Percentiles rank a stretch among this genome's conserved stretches.
Conservation (phyloP, 2,329 filamentous ascomycete species). For the Nigrospora oryzae region DNA sequence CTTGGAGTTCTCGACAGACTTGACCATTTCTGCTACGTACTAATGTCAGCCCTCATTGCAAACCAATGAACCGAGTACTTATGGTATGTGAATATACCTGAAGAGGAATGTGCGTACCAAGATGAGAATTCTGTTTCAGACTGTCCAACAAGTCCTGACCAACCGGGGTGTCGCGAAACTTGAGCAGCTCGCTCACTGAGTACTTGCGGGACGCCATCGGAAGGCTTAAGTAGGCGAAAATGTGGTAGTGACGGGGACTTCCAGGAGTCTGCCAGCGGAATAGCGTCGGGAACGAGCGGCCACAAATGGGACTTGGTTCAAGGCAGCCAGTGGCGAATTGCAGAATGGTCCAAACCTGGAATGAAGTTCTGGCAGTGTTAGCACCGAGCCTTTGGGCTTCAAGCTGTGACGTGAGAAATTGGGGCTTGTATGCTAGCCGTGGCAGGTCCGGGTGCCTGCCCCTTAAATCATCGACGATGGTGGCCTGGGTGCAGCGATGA, state of each 20-base stretch:
- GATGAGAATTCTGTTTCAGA: slow-evolving; percentile 23
- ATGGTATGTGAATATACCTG: slow-evolving; percentile 1
- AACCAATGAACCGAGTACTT: background rate
- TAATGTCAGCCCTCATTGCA: background rate
- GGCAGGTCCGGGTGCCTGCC: background rate
- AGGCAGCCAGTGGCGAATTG: slow-evolving; percentile 11
- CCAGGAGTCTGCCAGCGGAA: slow-evolving; percentile 27
- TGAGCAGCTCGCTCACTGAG: slow-evolving; percentile 34
- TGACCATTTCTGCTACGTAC: slow-evolving; percentile 18
- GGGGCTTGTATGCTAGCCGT: slow-evolving; percentile 14
- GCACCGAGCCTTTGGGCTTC: slow-evolving; percentile 26
- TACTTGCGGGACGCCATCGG: slow-evolving; percentile 36
- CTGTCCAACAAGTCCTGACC: slow-evolving; percentile 6
- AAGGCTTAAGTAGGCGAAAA: slow-evolving; percentile 29
- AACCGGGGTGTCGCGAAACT: slow-evolving; percentile 19
- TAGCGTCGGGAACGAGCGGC: slow-evolving; percentile 23
- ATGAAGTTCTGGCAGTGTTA: slow-evolving; percentile 19
- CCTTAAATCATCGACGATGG: slow-evolving; percentile 1
- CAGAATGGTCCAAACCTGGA: slow-evolving; percentile 21
- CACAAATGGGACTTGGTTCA: slow-evolving; percentile 7
- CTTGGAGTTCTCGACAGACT: background rate
- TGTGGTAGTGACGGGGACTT: slow-evolving; percentile 26
- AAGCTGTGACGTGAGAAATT: slow-evolving; percentile 31
- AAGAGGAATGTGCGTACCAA: slow-evolving; percentile 24
- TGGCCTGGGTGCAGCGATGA: slow-evolving; percentile 5